Conservation (phyloP, 129 eudicot genomes). For the Pulicaria dysenterica region DNA sequence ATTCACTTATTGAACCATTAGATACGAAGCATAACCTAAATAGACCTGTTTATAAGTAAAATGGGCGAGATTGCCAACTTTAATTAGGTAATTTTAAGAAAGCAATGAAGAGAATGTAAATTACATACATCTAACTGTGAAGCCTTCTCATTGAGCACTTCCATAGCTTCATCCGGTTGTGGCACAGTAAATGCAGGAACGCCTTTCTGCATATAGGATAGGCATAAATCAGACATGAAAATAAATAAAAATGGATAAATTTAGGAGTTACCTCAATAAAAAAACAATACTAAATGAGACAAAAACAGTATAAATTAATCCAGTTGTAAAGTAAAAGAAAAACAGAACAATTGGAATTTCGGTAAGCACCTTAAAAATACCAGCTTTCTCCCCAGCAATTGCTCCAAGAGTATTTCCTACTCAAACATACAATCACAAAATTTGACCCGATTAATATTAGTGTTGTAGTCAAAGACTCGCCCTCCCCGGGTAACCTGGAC, state of each 20-base stretch:
- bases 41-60: not conserved
- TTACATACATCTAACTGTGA: slow-evolving; percentile 75
- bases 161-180: slow-evolving; percentile 98
- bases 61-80: not conserved
- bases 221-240: slow-evolving; percentile 6
- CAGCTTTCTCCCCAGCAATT: slow-evolving; percentile 99
- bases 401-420: slow-evolving; percentile 86
- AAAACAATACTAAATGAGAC: not conserved
- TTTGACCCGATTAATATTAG: slow-evolving; percentile 8
- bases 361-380: slow-evolving; percentile 78
- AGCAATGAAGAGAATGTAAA: slow-evolving; percentile 26
- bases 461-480: not conserved
- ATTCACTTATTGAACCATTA: not conserved
- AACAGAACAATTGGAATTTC: not conserved
- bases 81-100: not conserved
- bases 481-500: too few species aligned
- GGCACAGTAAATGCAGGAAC: slow-evolving; percentile 93
- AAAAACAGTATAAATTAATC: not conserved
- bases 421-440: slow-evolving; percentile 4
- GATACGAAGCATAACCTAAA: not conserved
- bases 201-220: slow-evolving; percentile 49
- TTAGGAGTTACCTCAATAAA: not conserved
- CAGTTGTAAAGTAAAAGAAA: not conserved
- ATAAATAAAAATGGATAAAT: not conserved
- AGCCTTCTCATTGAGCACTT: slow-evolving; percentile 77